Conservation (phyloP, 176 grass and related monocot species). For the Eragrostis nindensis region DNA sequence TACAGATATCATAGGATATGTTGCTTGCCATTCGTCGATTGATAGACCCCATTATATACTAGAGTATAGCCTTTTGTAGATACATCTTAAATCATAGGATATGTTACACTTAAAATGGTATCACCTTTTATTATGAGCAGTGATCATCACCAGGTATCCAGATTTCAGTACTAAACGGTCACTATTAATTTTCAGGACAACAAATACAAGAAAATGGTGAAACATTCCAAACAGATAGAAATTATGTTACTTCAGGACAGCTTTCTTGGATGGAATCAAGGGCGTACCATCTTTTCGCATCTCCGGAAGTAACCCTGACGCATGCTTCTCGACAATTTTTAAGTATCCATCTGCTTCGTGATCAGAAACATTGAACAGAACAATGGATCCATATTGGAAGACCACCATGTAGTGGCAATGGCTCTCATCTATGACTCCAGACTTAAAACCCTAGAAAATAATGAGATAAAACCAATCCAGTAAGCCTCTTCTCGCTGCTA, state of each 20-base stretch:
- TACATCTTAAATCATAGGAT: not conserved
- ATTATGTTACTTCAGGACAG: conserved; percentile 6
- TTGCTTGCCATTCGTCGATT: not conserved
- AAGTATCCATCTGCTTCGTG: conserved; percentile 96
- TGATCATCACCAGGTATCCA: not conserved
- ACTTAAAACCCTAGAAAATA: conserved; percentile 68
- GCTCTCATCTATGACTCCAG: conserved; percentile 82
- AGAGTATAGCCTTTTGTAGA: not conserved
- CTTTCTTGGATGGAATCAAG: not conserved
- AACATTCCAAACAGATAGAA: not conserved
- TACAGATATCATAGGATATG: not conserved
- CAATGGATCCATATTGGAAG: conserved; percentile 94
- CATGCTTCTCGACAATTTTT: conserved; percentile 95
- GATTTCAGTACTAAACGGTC: conserved; percentile 3
- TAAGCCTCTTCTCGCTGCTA: not conserved
- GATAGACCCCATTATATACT: not conserved
- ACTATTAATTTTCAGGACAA: conserved; percentile 10
- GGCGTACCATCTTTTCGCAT: conserved; percentile 98
- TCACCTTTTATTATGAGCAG: conserved; percentile 19
- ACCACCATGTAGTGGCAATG: conserved; percentile 98
- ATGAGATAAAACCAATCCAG: not conserved
- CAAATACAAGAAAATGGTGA: not conserved
- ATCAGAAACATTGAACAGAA: conserved; percentile 96
- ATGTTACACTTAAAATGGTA: conserved; percentile 12
- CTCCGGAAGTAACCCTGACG: conserved; percentile 84